Conservation (phyloP, 306 rosid genomes). For the Rosa persica region DNA sequence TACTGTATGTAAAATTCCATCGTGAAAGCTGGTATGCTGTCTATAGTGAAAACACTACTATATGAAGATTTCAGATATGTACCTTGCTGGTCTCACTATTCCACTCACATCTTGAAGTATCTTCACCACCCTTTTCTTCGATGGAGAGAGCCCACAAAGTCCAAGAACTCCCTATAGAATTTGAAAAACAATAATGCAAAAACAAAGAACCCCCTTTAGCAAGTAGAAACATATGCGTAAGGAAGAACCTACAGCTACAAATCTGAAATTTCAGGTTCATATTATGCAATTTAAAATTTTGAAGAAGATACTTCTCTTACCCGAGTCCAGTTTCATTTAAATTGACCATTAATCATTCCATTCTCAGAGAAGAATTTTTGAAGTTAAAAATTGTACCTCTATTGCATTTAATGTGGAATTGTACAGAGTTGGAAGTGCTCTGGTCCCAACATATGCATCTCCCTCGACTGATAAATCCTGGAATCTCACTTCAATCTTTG, state of each 20-base stretch:
- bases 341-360: neutral
- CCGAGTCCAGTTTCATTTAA: neutral
- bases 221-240: neutral
- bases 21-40: neutral
- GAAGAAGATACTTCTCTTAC: neutral
- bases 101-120: slow-evolving; percentile 66
- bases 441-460: slow-evolving; percentile 65
- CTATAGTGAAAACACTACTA: neutral
- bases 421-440: slow-evolving; percentile 75
- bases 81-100: slow-evolving; percentile 67
- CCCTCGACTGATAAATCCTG: slow-evolving; percentile 65
- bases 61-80: neutral
- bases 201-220: neutral
- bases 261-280: neutral
- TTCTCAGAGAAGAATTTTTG: neutral
- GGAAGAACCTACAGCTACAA: neutral
- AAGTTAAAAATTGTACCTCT: slow-evolving; percentile 46
- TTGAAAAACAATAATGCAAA: neutral
- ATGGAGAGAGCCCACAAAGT: slow-evolving; percentile 54
- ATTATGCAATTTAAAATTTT: neutral
- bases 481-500: slow-evolving; percentile 61
- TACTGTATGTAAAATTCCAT: neutral
- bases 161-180: slow-evolving; percentile 48
- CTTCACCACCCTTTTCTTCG: slow-evolving; percentile 55
- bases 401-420: slow-evolving; percentile 54